Conservation (phyloP, 2,329 filamentous ascomycete genomes). For the Botryotinia convoluta region DNA sequence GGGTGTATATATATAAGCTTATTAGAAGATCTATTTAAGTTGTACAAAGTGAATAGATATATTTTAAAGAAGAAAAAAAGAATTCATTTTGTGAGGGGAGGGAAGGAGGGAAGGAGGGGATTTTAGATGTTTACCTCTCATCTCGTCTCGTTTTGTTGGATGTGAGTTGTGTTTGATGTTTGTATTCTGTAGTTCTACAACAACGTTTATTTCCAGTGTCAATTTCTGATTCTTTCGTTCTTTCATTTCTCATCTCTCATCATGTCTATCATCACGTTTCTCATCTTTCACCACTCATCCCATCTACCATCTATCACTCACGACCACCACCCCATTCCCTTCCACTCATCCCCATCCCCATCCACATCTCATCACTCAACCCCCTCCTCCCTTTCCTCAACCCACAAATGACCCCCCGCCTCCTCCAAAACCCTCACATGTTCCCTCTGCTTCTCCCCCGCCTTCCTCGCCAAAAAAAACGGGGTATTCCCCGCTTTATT, state of each 20-base stretch:
- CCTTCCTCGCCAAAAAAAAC: conserved; percentile 60
- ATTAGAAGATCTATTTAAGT: too few relatives aligned
- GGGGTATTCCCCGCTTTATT: conserved; percentile 66
- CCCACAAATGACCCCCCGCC: conserved; percentile 60
- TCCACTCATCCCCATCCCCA: neutral
- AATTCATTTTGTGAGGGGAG: too few relatives aligned
- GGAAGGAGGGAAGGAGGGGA: too few relatives aligned
- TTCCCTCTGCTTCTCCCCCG: conserved; percentile 47
- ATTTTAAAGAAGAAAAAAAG: too few relatives aligned
- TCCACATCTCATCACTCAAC: neutral
- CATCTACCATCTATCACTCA: too few relatives aligned
- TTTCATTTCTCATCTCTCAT: neutral
- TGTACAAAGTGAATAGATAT: too few relatives aligned
- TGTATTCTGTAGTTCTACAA: neutral
- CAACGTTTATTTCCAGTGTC: neutral
- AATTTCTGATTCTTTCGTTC: neutral
- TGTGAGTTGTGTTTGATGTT: too few relatives aligned
- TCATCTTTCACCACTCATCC: neutral
- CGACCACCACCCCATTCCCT: too few relatives aligned
- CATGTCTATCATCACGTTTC: neutral
- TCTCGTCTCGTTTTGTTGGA: too few relatives aligned
- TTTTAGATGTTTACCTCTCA: too few relatives aligned
- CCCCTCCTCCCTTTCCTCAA: conserved; percentile 42
- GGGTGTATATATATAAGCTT: too few relatives aligned
- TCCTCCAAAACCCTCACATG: conserved; percentile 54